phyloP scores from a whole-genome alignment of 345 rosid genomes.

The Psidium guajava region DNA sequence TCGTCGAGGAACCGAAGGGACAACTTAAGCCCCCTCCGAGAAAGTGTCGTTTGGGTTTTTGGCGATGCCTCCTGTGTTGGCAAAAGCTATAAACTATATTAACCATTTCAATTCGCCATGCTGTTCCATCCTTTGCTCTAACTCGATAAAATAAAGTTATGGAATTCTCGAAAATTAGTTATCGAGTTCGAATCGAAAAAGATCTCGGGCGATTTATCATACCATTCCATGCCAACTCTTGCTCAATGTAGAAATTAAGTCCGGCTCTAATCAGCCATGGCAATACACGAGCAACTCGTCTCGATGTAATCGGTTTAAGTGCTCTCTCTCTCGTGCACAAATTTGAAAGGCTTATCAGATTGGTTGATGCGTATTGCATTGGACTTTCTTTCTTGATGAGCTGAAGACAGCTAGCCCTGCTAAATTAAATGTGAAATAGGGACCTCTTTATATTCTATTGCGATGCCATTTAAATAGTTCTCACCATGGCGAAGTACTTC shows the following conservation, averaged over 20 bases:
- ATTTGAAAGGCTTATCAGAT: not conserved
- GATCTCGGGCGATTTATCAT: not conserved
- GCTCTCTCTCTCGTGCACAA: too few relatives aligned
- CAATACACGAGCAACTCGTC: too few relatives aligned
- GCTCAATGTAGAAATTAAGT: not conserved
- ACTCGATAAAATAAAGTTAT: not conserved
- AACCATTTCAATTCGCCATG: not conserved
- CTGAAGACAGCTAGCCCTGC: not conserved
- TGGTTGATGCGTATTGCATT: not conserved
- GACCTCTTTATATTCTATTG: not conserved
- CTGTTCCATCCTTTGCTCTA: not conserved
- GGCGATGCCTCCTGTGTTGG: not conserved
- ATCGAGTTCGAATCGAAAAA: not conserved
- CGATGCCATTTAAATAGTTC: not conserved
- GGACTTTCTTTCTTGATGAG: not conserved
- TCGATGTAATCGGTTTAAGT: too few relatives aligned
- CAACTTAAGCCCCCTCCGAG: not conserved
- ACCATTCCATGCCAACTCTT: too few relatives aligned
- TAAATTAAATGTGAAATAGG: conserved; percentile 2
- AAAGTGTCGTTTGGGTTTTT: not conserved
- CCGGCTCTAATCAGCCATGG: too few relatives aligned
- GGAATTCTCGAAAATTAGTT: not conserved
- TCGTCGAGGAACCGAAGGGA: conserved; percentile 60
- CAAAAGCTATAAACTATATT: not conserved
- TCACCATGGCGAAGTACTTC: not conserved